Base-by-base conservation (phyloP, 2,329 filamentous ascomycete species). In the Fusarium sp. region DNA sequence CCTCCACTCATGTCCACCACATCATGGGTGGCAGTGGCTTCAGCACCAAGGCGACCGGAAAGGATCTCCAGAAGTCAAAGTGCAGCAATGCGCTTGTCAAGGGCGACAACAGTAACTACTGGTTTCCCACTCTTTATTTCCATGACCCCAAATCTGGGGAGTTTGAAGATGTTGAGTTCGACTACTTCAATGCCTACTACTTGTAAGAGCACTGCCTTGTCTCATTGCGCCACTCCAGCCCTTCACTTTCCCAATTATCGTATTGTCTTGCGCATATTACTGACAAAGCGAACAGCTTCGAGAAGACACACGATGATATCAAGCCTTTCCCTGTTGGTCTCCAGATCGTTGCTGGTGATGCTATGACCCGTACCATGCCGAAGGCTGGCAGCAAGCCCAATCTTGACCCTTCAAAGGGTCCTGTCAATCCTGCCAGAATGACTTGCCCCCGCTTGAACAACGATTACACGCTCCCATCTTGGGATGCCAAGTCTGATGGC, bases 131-230 rank as follows among this genome's bases (percentile, higher is more conserved):
- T 33, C 83, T 95, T 6, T 95, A 91, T 83, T 94, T 92, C 82
- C 83, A 86, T 74, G 88, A 92, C 72, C 86, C 89, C 76, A 83
- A 87, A 74, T 89, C 91, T 72, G 88, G 88, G 54, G 87, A 86
- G 58, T 89, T 94, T 74, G 88, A 91, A 80, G 86, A 87, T 40
- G 93, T 95, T 23, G 86, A 90, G 49, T 83, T 93, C 69, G 91
- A 92, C 77, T 94, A 94, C 80, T 91, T 92, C 88, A 91, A 91
- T 78, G 88, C 89, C 69, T 96, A 96, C 85, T 95, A 96, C 83
- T 91, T 92, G 88, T 89, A 79, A 81, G 86, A 77, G 33, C 40
- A 32, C 16, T 37, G 19, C 30, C 42, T 35, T 40, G 19, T 50
- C 50, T 50, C 47, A 18, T 49, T 33, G 23, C 56, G 54, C 40